phyloP scores from a whole-genome alignment of 352 stramenopile genomes.

The Globisporangium heterothallicum region DNA sequence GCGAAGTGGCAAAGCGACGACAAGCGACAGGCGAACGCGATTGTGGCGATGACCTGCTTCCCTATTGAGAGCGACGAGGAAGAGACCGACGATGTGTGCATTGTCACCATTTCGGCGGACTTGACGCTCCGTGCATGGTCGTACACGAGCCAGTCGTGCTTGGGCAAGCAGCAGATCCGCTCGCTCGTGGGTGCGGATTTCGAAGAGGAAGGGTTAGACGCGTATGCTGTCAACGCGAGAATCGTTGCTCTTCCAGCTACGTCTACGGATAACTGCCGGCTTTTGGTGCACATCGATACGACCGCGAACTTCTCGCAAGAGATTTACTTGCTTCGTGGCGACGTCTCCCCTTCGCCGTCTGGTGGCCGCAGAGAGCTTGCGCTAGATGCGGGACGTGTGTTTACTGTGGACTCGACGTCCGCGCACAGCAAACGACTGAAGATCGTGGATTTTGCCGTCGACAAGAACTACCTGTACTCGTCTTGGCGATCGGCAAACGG shows the following conservation, averaged over 20 bases:
- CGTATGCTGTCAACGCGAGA: slow-evolving; percentile 50
- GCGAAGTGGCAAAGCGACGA: slow-evolving; percentile 36
- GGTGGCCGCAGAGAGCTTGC: slow-evolving; percentile 30
- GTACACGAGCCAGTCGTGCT: slow-evolving; percentile 53
- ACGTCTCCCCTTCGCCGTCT: slow-evolving; percentile 28
- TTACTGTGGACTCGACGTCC: slow-evolving; percentile 24
- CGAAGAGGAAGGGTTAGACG: slow-evolving; percentile 30
- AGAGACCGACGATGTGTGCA: slow-evolving; percentile 53
- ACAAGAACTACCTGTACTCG: slow-evolving; percentile 67
- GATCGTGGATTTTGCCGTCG: slow-evolving; percentile 68
- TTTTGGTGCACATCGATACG: slow-evolving; percentile 66
- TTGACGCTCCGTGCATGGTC: slow-evolving; percentile 66
- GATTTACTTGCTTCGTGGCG: slow-evolving; percentile 56
- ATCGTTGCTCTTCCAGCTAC: slow-evolving; percentile 48
- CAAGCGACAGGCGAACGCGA: slow-evolving; percentile 16
- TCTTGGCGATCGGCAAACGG: slow-evolving; percentile 57
- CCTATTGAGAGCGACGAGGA: slow-evolving; percentile 38
- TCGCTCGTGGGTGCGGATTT: slow-evolving; percentile 28
- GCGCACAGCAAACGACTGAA: slow-evolving; percentile 36
- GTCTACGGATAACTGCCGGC: slow-evolving; percentile 48
- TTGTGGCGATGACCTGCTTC: slow-evolving; percentile 65
- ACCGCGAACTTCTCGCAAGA: slow-evolving; percentile 44
- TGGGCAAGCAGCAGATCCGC: slow-evolving; percentile 56
- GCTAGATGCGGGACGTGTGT: slow-evolving; percentile 47
- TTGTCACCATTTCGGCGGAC: slow-evolving; percentile 64